These are phyloP conservation scores for Pharus latifolius DNA, from an alignment of 176 grass and related monocot species.

Conservation along the genomic window DNA sequence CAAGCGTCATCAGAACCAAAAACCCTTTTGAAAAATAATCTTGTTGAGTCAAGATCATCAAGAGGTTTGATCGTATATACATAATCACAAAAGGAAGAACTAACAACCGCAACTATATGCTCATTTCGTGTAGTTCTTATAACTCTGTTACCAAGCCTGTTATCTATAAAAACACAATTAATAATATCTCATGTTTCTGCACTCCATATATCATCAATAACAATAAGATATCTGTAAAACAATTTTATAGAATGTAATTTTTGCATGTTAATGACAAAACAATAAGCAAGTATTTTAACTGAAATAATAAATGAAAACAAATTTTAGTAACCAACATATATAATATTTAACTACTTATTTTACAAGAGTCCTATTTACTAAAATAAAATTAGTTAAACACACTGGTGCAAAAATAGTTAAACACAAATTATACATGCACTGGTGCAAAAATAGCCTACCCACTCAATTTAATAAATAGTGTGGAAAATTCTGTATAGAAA, in stretches of 20 bases:
- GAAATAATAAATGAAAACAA: too few relatives aligned
- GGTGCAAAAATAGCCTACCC: too few relatives aligned
- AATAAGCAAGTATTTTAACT: too few relatives aligned
- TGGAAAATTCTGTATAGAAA: too few relatives aligned
- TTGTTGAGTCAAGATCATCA: constrained; percentile 5
- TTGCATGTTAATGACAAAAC: too few relatives aligned
- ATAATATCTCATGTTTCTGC: neutral
- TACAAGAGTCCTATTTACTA: too few relatives aligned
- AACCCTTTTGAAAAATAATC: constrained; percentile 7
- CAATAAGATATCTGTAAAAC: neutral
- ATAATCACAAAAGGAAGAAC: neutral
- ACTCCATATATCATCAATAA: constrained; percentile 20
- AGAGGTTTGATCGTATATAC: constrained; percentile 9
- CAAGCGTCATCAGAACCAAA: constrained; percentile 6
- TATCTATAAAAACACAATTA: neutral
- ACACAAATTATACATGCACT: too few relatives aligned
- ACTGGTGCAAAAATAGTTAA: too few relatives aligned
- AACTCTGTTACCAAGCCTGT: neutral
- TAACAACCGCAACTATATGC: neutral
- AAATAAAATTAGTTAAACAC: too few relatives aligned
- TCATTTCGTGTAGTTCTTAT: constrained; percentile 12
- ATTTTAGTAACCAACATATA: too few relatives aligned
- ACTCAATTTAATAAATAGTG: too few relatives aligned
- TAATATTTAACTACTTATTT: too few relatives aligned
- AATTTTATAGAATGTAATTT: neutral